Evolutionary conservation across 177 flowering plant species (phyloP).

Genomic region (Vitis hybrid): DNA sequence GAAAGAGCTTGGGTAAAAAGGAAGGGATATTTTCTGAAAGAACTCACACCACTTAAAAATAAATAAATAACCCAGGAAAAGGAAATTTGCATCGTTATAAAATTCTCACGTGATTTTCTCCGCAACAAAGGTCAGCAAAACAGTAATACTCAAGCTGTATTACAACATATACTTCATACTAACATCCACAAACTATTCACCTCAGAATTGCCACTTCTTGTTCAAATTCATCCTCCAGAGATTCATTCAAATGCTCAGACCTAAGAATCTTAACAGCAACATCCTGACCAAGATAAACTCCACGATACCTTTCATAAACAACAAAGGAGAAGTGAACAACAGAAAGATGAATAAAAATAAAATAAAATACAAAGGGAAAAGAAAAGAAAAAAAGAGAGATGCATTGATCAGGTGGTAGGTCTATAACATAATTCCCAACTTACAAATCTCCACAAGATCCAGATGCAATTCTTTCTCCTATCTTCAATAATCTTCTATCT

Average conservation of each 20-base stretch:
- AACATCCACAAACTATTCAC: conserved; percentile 30
- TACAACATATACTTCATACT: neutral
- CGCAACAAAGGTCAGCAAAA: neutral
- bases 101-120: no score
- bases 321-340: conserved; percentile 9
- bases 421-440: conserved; percentile 28
- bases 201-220: conserved; percentile 88
- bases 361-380: no score
- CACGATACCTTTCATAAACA: conserved; percentile 54
- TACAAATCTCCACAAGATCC: conserved; percentile 96
- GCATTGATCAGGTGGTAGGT: neutral
- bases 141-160: neutral
- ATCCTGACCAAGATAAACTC: conserved; percentile 75
- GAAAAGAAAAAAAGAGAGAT: neutral
- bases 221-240: conserved; percentile 70
- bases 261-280: conserved; percentile 86
- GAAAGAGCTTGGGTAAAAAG: neutral
- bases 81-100: neutral
- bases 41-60: neutral
- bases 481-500: conserved; percentile 61
- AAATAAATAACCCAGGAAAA: neutral
- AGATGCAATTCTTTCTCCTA: conserved; percentile 79
- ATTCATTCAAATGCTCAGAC: conserved; percentile 68
- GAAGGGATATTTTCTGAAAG: neutral
- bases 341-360: neutral